Evolutionary conservation across 73 alveolate genomes (phyloP).

Genomic region (Urostyla sp.): DNA sequence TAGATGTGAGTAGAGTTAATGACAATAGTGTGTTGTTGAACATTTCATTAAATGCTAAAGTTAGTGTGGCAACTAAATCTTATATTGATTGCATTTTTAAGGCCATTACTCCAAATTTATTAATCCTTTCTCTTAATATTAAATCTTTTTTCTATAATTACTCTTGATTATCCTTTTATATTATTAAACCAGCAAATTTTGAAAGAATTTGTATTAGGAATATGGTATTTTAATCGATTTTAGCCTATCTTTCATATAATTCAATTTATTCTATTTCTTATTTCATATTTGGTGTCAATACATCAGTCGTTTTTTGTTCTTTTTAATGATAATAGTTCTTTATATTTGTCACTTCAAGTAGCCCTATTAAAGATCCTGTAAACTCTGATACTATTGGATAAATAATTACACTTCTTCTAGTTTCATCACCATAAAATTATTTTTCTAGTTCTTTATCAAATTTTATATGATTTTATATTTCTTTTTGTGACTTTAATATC

Average conservation of each 20-base stretch:
- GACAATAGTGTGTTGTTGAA: not conserved
- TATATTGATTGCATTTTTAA: not conserved
- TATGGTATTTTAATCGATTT: too few relatives aligned
- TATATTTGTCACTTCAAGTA: constrained; percentile 7
- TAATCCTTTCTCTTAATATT: constrained; percentile 10
- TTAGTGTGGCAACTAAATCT: not conserved
- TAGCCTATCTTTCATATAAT: too few relatives aligned
- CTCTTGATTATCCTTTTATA: constrained; percentile 5
- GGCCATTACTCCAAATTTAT: not conserved
- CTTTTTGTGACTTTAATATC: not conserved
- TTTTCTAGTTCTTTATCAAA: not conserved
- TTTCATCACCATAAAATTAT: constrained; percentile 17
- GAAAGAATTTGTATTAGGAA: too few relatives aligned
- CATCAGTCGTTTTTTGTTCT: not conserved
- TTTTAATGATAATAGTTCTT: constrained; percentile 11
- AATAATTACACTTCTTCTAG: not conserved
- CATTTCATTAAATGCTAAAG: not conserved
- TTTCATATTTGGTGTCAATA: too few relatives aligned
- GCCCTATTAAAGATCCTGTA: constrained; percentile 4
- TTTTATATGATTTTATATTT: not conserved
- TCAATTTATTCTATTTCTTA: too few relatives aligned
- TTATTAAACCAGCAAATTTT: constrained; percentile 1
- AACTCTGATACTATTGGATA: constrained; percentile 2
- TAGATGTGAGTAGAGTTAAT: not conserved
- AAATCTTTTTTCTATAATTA: not conserved